These are phyloP conservation scores for Blastomyces gilchristii DNA, from an alignment of 2,329 filamentous ascomycete genomes.

Conservation along the genomic window DNA sequence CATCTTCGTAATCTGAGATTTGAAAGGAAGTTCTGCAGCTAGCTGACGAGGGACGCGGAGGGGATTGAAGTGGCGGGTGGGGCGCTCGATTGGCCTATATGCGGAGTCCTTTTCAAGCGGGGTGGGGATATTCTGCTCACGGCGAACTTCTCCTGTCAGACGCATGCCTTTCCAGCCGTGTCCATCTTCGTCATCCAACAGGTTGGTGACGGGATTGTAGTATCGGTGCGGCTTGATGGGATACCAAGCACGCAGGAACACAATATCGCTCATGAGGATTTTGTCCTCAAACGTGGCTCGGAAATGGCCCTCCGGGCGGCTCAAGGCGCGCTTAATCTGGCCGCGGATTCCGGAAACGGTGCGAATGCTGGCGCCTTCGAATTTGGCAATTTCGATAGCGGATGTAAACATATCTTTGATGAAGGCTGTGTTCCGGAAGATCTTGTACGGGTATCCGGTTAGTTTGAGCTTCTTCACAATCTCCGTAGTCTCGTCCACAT, in stretches of 20 bases:
- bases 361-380: constrained; percentile 89
- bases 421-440: constrained; percentile 98
- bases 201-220: constrained; percentile 92
- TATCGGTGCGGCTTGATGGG: constrained; percentile 89
- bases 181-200: constrained; percentile 51
- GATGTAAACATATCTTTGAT: constrained; percentile 98
- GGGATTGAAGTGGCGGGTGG: constrained; percentile 65
- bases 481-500: constrained; percentile 88
- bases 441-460: constrained; percentile 87
- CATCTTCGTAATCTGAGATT: constrained; percentile 76
- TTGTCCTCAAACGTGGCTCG: constrained; percentile 98
- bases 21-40: constrained; percentile 79
- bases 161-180: constrained; percentile 76
- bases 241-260: constrained; percentile 95
- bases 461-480: constrained; percentile 99
- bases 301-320: constrained; percentile 90
- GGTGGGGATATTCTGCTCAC: constrained; percentile 61
- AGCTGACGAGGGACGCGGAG: constrained; percentile 40
- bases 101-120: constrained; percentile 74
- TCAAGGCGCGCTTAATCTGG: constrained; percentile 91
- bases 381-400: constrained; percentile 90
- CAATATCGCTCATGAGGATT: constrained; percentile 89
- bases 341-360: constrained; percentile 92
- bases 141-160: constrained; percentile 81
- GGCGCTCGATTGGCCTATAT: constrained; percentile 56